Evolutionary conservation across 768 basidiomycete genomes (phyloP).

Genomic region (Suillus weaverae): DNA sequence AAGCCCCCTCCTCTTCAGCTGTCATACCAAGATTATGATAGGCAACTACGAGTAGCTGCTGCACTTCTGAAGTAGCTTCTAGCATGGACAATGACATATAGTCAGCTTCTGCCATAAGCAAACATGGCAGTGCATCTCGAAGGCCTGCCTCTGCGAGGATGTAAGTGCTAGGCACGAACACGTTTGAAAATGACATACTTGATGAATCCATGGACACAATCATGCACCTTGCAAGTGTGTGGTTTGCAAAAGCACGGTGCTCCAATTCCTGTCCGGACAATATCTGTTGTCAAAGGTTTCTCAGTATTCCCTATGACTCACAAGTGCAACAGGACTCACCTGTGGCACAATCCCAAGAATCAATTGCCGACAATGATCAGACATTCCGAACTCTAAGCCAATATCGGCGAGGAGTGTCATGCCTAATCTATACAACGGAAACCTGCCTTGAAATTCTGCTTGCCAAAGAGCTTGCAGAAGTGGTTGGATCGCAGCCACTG

Average conservation of each 20-base stretch:
- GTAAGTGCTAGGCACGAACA: constrained; percentile 3
- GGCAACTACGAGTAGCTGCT: constrained; percentile 68
- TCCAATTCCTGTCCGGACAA: constrained; percentile 73
- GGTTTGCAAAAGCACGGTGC: constrained; percentile 72
- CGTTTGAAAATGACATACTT: constrained; percentile 35
- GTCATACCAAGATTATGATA: constrained; percentile 67
- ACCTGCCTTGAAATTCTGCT: constrained; percentile 74
- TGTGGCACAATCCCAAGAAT: constrained; percentile 84
- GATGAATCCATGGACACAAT: constrained; percentile 54
- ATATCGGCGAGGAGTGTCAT: constrained; percentile 77
- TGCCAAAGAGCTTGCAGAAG: constrained; percentile 76
- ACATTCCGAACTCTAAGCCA: constrained; percentile 75
- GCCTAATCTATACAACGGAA: constrained; percentile 65
- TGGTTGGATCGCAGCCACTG: constrained; percentile 58
- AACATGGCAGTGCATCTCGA: constrained; percentile 57
- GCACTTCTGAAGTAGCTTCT: constrained; percentile 62
- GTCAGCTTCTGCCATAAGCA: constrained; percentile 65
- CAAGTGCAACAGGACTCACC: constrained; percentile 38
- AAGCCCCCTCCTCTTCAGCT: constrained; percentile 54
- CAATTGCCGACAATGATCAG: constrained; percentile 59
- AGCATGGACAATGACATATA: constrained; percentile 60
- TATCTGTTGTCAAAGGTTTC: constrained; percentile 43
- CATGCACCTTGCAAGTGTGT: constrained; percentile 73
- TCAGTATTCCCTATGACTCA: neutral
- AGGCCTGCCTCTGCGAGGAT: constrained; percentile 36